Evolutionary conservation across 768 basidiomycete genomes (phyloP).

Genomic region (Dendrothele bispora): DNA sequence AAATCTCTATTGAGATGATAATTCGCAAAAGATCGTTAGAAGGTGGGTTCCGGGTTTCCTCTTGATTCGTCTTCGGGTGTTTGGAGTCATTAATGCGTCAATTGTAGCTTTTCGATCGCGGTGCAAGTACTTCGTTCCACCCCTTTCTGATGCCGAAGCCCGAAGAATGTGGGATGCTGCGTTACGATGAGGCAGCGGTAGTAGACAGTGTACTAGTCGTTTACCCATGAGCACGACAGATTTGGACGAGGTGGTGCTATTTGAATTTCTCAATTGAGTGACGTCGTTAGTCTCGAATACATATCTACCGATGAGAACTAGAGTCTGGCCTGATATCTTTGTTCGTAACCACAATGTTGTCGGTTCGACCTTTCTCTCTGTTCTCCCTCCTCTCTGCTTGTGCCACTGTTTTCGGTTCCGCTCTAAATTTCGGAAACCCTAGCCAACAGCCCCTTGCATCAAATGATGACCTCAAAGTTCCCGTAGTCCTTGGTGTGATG

Average conservation of each 20-base stretch:
- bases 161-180: slow-evolving; percentile 55
- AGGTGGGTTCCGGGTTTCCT: slow-evolving; percentile 36
- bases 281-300: no score
- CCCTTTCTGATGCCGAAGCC: slow-evolving; percentile 55
- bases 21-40: slow-evolving; percentile 51
- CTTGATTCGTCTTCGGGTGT: not conserved
- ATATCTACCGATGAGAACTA: no score
- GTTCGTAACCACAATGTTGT: no score
- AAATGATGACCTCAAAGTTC: slow-evolving; percentile 37
- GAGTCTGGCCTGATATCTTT: no score
- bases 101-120: slow-evolving; percentile 70
- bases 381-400: no score
- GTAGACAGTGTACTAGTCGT: not conserved
- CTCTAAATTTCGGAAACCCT: no score
- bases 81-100: no score
- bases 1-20: slow-evolving; percentile 52
- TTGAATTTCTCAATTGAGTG: not conserved
- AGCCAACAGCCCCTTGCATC: no score
- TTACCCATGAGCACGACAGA: not conserved
- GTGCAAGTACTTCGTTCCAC: slow-evolving; percentile 78
- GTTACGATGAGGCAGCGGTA: not conserved
- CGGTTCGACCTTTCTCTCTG: no score
- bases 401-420: no score
- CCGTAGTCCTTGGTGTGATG: slow-evolving; percentile 53
- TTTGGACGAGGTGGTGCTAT: not conserved